Evolutionary conservation across 352 stramenopile species (phyloP).

Genomic region (Pythium angustatum): DNA sequence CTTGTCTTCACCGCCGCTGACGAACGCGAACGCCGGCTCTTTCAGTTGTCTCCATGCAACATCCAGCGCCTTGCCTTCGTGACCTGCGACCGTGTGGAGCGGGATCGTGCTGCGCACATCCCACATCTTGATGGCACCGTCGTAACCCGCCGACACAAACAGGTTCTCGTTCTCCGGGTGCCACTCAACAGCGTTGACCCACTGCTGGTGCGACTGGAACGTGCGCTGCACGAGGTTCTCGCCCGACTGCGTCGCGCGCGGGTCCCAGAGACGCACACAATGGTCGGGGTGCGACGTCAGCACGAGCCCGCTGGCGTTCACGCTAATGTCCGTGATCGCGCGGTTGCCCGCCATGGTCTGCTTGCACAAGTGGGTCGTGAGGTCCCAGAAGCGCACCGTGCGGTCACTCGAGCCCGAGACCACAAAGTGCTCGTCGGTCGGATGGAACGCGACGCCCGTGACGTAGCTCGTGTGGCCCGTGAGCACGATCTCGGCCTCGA

Average conservation of each 20-base stretch:
- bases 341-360: constrained; percentile 79
- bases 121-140: constrained; percentile 83
- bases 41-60: constrained; percentile 58
- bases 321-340: constrained; percentile 69
- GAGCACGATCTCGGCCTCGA: constrained; percentile 75
- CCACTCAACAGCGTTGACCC: constrained; percentile 79
- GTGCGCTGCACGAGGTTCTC: constrained; percentile 78
- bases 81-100: constrained; percentile 72
- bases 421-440: constrained; percentile 49
- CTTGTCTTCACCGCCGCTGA: constrained; percentile 83
- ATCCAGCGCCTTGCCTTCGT: constrained; percentile 73
- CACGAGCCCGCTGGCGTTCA: constrained; percentile 62
- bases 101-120: constrained; percentile 73
- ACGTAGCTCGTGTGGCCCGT: constrained; percentile 79
- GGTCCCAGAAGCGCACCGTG: constrained; percentile 77
- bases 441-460: constrained; percentile 72
- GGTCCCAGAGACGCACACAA: constrained; percentile 83
- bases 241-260: constrained; percentile 59
- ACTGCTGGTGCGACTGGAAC: constrained; percentile 85
- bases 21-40: constrained; percentile 47
- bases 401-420: constrained; percentile 73
- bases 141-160: constrained; percentile 77
- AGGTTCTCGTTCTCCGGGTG: constrained; percentile 56
- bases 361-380: constrained; percentile 66
- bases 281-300: constrained; percentile 82